A percentile compares a stretch with the other conserved stretches of the same genome.
Evolutionary conservation across 1,284 basidiomycete genomes (phyloP).

Genomic region (Puccinia sorghi): DNA sequence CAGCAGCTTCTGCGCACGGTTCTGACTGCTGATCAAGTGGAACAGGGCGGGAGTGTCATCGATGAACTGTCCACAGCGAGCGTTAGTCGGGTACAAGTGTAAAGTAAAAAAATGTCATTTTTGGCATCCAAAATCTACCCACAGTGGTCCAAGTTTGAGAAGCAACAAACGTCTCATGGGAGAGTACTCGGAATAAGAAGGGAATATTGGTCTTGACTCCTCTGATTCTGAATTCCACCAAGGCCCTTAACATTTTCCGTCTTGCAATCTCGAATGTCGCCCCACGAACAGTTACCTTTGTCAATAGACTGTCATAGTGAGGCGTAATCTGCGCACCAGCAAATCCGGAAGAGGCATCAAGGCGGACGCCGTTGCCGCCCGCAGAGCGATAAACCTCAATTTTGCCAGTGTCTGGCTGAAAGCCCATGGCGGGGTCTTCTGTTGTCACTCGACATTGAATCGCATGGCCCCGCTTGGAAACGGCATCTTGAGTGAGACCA

Average conservation of each 20-base stretch:
- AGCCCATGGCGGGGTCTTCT: slow-evolving; percentile 85
- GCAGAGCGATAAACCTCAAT: slow-evolving; percentile 99
- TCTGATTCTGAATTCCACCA: slow-evolving; percentile 99
- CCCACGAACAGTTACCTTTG: slow-evolving; percentile 94
- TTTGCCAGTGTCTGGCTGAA: slow-evolving; percentile 99
- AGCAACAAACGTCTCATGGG: slow-evolving; percentile 94
- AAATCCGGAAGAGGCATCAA: slow-evolving; percentile 96
- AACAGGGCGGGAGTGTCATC: slow-evolving; percentile 99
- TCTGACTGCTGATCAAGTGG: slow-evolving; percentile 96
- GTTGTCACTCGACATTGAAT: slow-evolving; percentile 99
- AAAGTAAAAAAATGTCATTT: neutral
- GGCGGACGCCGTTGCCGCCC: slow-evolving; percentile 96
- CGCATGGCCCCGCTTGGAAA: slow-evolving; percentile 93
- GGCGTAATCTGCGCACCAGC: slow-evolving; percentile 99
- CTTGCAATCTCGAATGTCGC: slow-evolving; percentile 98
- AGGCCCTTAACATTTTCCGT: slow-evolving; percentile 96
- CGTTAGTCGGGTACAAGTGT: slow-evolving; percentile 4
- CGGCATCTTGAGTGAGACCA: slow-evolving; percentile 93
- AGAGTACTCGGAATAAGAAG: slow-evolving; percentile 95
- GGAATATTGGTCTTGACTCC: slow-evolving; percentile 89
- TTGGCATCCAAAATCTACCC: slow-evolving; percentile 54
- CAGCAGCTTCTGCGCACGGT: slow-evolving; percentile 95
- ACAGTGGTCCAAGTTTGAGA: slow-evolving; percentile 98
- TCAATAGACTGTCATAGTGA: slow-evolving; percentile 96
- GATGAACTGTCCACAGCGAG: slow-evolving; percentile 71